phyloP scores from a whole-genome alignment of 441 rosid genomes.

The Pelargonium australe region DNA sequence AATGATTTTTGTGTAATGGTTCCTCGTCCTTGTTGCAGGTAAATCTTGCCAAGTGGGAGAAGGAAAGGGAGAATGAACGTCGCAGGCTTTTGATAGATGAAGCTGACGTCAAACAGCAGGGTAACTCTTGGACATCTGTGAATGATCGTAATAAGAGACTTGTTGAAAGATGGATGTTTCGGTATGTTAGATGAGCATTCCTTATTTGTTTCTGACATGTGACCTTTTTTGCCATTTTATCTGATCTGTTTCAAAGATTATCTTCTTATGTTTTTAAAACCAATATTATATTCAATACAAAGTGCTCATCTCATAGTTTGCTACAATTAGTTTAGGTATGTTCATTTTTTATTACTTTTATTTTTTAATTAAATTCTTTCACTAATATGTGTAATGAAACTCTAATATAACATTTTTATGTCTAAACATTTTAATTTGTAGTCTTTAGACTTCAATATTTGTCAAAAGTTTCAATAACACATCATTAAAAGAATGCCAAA shows the following conservation, averaged over 20 bases:
- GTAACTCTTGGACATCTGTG: conserved; percentile 49
- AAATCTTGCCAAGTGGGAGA: conserved; percentile 73
- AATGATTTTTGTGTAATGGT: conserved; percentile 13
- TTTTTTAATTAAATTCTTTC: no score
- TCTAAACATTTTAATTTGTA: no score
- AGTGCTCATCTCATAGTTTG: no score
- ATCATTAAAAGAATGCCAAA: no score
- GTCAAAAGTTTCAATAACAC: no score
- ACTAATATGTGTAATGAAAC: no score
- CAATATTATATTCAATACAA: no score
- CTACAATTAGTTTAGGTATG: no score
- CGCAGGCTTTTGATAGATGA: conserved; percentile 63
- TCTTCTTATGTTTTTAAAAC: not conserved
- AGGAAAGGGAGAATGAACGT: conserved; percentile 56
- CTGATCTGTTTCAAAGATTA: not conserved
- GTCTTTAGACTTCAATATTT: no score
- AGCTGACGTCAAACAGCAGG: conserved; percentile 68
- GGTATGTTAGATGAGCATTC: conserved; percentile 31
- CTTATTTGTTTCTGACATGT: not conserved
- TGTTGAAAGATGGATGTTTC: conserved; percentile 49
- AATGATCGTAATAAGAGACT: conserved; percentile 43
- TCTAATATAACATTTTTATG: no score
- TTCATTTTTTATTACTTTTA: no score
- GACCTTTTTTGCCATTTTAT: not conserved
- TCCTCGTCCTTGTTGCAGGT: conserved; percentile 31